phyloP scores from a whole-genome alignment of 2,329 filamentous ascomycete genomes.

The Huntiella abstrusa region DNA sequence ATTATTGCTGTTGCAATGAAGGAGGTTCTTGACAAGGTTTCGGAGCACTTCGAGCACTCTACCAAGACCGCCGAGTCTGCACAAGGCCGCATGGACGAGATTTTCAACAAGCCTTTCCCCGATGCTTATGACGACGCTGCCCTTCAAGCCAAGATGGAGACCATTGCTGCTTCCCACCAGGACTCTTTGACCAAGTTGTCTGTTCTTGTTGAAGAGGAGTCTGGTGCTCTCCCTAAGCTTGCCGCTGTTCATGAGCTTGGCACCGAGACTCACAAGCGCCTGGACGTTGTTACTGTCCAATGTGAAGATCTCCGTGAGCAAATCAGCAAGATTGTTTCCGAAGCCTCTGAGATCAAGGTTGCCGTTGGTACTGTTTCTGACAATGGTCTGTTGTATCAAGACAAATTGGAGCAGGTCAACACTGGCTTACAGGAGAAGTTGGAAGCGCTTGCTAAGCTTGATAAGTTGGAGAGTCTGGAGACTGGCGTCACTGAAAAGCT shows the following conservation, averaged over 20 bases:
- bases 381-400: slow-evolving; percentile 9
- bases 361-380: slow-evolving; percentile 6
- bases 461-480: slow-evolving; percentile 6
- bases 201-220: slow-evolving; percentile 7
- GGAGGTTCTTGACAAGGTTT: slow-evolving; percentile 66
- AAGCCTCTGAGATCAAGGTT: slow-evolving; percentile 8
- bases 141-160: slow-evolving; percentile 14
- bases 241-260: slow-evolving; percentile 3
- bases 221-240: slow-evolving; percentile 6
- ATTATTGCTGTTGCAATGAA: slow-evolving; percentile 74
- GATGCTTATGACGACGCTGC: slow-evolving; percentile 42
- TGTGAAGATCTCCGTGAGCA: slow-evolving; percentile 9
- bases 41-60: slow-evolving; percentile 75
- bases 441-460: slow-evolving; percentile 7
- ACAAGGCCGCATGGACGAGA: slow-evolving; percentile 40
- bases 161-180: slow-evolving; percentile 8
- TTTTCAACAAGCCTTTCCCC: slow-evolving; percentile 33
- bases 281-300: slow-evolving; percentile 9
- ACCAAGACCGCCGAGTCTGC: slow-evolving; percentile 42
- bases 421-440: slow-evolving; percentile 6
- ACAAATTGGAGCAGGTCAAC: slow-evolving; percentile 9
- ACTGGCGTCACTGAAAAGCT: slow-evolving; percentile 7
- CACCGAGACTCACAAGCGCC: slow-evolving; percentile 9
- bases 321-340: slow-evolving; percentile 4
- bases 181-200: slow-evolving; percentile 8